Conservation (phyloP, 768 basidiomycete genomes). For the Auriscalpium vulgare region DNA sequence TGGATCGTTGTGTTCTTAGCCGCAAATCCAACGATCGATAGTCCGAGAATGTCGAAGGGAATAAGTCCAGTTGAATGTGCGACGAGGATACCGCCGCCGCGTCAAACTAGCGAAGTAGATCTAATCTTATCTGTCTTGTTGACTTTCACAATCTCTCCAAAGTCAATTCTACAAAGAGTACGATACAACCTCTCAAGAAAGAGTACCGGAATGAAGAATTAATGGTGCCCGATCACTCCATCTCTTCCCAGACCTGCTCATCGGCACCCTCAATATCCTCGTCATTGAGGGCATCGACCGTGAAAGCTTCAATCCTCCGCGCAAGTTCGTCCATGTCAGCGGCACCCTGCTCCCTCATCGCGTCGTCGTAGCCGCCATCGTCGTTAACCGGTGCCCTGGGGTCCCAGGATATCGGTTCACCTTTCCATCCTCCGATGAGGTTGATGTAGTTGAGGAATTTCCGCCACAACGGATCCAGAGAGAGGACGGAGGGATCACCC, state of each 20-base stretch:
- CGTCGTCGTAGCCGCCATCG: slow-evolving; percentile 33
- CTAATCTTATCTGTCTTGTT: too few relatives aligned
- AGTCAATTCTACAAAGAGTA: too few relatives aligned
- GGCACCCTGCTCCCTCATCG: slow-evolving; percentile 23
- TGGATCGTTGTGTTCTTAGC: too few relatives aligned
- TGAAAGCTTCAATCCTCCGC: slow-evolving; percentile 26
- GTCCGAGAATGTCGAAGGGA: too few relatives aligned
- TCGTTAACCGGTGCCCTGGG: slow-evolving; percentile 30
- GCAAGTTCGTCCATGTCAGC: slow-evolving; percentile 38
- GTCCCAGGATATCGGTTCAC: slow-evolving; percentile 44
- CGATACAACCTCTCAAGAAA: too few relatives aligned
- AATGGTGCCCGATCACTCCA: not conserved
- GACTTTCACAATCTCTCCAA: too few relatives aligned
- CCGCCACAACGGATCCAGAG: slow-evolving; percentile 57
- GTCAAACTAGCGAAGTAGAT: too few relatives aligned
- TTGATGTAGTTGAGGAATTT: slow-evolving; percentile 53
- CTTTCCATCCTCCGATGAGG: slow-evolving; percentile 45
- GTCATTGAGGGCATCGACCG: slow-evolving; percentile 12
- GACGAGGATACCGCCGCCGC: too few relatives aligned
- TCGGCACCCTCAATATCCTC: not conserved
- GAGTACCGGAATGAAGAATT: not conserved
- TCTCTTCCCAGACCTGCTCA: slow-evolving; percentile 1
- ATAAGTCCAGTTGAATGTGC: too few relatives aligned
- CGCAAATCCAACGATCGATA: too few relatives aligned
- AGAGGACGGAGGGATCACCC: slow-evolving; percentile 50